A percentile compares a stretch with the other conserved stretches of the same genome.
Evolutionary conservation across 192 early-diverging fungal genomes (phyloP).

Genomic region (Paraglomus brasilianum): DNA sequence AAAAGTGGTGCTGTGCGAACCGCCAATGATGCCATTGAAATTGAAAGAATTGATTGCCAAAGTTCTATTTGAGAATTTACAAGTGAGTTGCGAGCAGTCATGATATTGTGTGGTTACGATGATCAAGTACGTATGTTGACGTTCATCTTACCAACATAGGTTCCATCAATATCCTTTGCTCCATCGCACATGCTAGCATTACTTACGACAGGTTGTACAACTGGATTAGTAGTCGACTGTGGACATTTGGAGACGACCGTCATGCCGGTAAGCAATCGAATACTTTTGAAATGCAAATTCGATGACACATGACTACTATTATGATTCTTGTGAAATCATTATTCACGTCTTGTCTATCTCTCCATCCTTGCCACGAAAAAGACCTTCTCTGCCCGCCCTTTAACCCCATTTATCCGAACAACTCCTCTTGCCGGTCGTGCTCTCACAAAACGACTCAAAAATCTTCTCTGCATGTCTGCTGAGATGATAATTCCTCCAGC

Average conservation of each 20-base stretch:
- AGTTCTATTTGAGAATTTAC: constrained; percentile 73
- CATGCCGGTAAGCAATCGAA: constrained; percentile 62
- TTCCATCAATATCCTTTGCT: constrained; percentile 77
- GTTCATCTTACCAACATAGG: constrained; percentile 38
- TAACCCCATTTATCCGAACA: constrained; percentile 61
- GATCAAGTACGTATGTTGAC: background rate
- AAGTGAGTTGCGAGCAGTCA: constrained; percentile 42
- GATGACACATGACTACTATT: too few species aligned
- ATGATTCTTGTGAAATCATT: too few species aligned
- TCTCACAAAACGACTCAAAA: constrained; percentile 55
- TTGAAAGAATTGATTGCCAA: constrained; percentile 68
- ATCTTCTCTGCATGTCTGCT: constrained; percentile 45
- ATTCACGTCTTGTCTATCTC: too few species aligned
- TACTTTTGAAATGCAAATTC: background rate
- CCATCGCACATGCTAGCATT: constrained; percentile 70
- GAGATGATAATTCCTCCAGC: constrained; percentile 50
- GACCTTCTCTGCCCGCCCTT: constrained; percentile 67
- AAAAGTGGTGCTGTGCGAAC: constrained; percentile 81
- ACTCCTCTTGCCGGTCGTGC: constrained; percentile 66
- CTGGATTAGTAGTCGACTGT: constrained; percentile 85
- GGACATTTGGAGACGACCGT: constrained; percentile 76
- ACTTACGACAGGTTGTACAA: constrained; percentile 69
- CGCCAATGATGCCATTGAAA: constrained; percentile 63
- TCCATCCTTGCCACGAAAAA: too few species aligned
- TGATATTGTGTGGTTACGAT: background rate